Evolutionary conservation across 78 protist species (phyloP).

Genomic region (Dictyostelium capitatum): DNA sequence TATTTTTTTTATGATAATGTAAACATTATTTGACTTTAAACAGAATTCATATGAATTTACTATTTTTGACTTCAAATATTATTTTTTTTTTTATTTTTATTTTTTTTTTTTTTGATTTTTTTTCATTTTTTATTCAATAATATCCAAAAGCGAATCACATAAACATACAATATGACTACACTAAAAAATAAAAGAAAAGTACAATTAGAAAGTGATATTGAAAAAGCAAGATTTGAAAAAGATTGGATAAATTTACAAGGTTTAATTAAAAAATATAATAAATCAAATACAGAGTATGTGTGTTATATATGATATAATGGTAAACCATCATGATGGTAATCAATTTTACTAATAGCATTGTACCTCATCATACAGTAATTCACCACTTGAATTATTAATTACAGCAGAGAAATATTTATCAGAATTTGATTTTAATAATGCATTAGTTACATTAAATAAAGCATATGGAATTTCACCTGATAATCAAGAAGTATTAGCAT

Average conservation of each 20-base stretch:
- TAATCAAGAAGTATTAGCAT: conserved; percentile 57
- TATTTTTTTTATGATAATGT: too few species aligned
- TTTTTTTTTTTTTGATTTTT: not conserved
- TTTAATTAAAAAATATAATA: conserved; percentile 24
- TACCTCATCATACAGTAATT: not conserved
- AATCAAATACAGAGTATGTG: not conserved
- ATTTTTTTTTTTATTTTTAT: not conserved
- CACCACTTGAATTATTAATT: conserved; percentile 42
- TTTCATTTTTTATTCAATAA: not conserved
- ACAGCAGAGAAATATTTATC: conserved; percentile 63
- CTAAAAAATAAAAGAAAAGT: conserved; percentile 30
- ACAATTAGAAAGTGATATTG: conserved; percentile 44
- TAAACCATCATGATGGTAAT: not conserved
- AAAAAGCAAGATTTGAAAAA: conserved; percentile 69
- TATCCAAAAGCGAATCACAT: too few species aligned
- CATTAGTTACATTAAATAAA: conserved; percentile 40
- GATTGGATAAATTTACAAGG: conserved; percentile 17
- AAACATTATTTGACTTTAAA: too few species aligned
- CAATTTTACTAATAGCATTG: not conserved
- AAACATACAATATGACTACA: conserved; percentile 12
- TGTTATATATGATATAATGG: not conserved
- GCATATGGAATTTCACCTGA: conserved; percentile 32
- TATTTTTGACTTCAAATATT: not conserved
- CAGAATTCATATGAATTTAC: too few species aligned
- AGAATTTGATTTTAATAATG: conserved; percentile 50